Conservation (phyloP, 192 early-diverging fungal genomes). For the Backusella tarrabulga region DNA sequence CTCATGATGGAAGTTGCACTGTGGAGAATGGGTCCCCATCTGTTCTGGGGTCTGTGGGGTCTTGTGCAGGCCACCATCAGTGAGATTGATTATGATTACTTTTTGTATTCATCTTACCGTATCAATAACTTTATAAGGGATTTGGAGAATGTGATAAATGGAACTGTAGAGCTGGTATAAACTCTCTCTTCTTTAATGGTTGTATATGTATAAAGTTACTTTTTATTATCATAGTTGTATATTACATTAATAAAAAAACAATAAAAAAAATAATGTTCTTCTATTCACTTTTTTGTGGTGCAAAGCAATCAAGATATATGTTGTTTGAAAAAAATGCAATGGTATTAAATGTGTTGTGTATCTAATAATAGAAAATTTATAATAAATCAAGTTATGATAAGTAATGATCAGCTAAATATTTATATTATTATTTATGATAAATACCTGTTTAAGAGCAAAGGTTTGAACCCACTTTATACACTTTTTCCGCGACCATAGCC, state of each 20-base stretch:
- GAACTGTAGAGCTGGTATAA: neutral
- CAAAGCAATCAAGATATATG: too few species aligned
- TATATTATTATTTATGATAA: too few species aligned
- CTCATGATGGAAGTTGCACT: constrained; percentile 42
- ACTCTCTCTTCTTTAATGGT: neutral
- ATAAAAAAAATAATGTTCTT: neutral
- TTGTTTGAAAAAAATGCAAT: too few species aligned
- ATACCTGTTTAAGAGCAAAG: too few species aligned
- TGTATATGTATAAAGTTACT: neutral
- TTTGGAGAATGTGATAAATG: neutral
- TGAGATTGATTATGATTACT: constrained; percentile 78
- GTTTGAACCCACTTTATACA: too few species aligned
- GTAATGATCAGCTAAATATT: too few species aligned
- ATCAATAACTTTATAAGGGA: constrained; percentile 43
- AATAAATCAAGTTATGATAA: too few species aligned
- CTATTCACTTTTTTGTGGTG: neutral
- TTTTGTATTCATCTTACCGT: constrained; percentile 58
- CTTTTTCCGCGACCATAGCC: too few species aligned
- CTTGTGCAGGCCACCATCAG: constrained; percentile 70
- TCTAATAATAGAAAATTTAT: neutral
- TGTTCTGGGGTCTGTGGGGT: constrained; percentile 82
- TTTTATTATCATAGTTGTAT: too few species aligned
- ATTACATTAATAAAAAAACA: neutral
- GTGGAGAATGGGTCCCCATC: constrained; percentile 51
- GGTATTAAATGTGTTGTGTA: neutral